phyloP scores from a whole-genome alignment of 768 basidiomycete genomes.

The Steccherinum ochraceum region DNA sequence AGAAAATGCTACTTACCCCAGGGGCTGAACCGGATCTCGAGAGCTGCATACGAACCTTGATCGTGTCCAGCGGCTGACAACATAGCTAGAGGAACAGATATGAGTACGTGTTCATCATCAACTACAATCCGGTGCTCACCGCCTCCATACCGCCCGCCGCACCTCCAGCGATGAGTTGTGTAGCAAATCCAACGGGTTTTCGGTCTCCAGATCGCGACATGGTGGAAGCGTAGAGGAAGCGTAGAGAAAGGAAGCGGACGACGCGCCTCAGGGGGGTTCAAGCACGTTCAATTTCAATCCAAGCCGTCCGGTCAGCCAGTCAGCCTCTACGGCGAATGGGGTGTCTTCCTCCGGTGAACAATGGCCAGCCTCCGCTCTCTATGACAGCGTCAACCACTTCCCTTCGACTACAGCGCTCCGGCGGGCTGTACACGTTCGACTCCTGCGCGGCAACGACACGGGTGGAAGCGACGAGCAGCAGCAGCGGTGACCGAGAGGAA shows the following conservation, averaged over 20 bases:
- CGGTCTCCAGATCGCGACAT: constrained; percentile 34
- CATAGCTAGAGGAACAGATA: constrained; percentile 44
- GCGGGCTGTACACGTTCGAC: too few relatives aligned
- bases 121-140: constrained; percentile 49
- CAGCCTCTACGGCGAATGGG: too few relatives aligned
- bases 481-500: neutral
- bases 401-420: too few relatives aligned
- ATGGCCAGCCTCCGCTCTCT: too few relatives aligned
- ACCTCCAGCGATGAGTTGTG: constrained; percentile 91
- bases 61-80: constrained; percentile 96
- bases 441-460: neutral
- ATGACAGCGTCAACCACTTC: too few relatives aligned
- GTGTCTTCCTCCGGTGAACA: neutral
- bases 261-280: neutral
- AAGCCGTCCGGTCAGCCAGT: neutral
- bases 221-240: neutral
- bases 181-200: constrained; percentile 79
- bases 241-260: neutral
- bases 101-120: too few relatives aligned
- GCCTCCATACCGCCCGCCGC: constrained; percentile 93
- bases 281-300: neutral
- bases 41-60: constrained; percentile 99
- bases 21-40: constrained; percentile 69
- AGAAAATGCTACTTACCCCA: constrained; percentile 82
- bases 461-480: neutral